Percentiles rank a stretch among this genome's conserved stretches.
These are phyloP conservation scores for Intubia oerlemansii DNA, from an alignment of 2,329 filamentous ascomycete genomes.

Conservation along the genomic window DNA sequence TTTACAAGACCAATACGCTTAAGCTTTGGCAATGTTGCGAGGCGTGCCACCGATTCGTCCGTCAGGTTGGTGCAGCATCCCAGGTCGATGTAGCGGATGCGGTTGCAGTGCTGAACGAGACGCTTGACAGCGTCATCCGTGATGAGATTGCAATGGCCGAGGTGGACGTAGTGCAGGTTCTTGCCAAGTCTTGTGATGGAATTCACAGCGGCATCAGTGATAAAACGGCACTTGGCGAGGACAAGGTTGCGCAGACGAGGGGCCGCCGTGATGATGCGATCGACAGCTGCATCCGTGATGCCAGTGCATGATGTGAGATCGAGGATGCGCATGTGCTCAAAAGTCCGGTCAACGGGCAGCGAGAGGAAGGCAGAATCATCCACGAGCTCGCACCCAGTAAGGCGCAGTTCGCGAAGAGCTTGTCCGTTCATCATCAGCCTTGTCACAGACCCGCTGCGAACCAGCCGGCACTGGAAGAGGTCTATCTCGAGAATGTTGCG, in stretches of 20 bases:
- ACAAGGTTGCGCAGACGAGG: slow-evolving; percentile 83
- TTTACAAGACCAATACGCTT: slow-evolving; percentile 92
- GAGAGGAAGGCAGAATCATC: slow-evolving; percentile 75
- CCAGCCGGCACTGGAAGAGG: slow-evolving; percentile 60
- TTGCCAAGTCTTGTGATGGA: slow-evolving; percentile 81
- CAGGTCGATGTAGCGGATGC: slow-evolving; percentile 91
- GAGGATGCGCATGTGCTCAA: slow-evolving; percentile 78
- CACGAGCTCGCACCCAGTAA: slow-evolving; percentile 69
- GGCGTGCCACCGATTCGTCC: slow-evolving; percentile 67
- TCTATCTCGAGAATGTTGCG: slow-evolving; percentile 93
- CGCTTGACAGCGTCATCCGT: slow-evolving; percentile 75
- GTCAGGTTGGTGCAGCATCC: slow-evolving; percentile 87
- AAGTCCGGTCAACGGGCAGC: slow-evolving; percentile 45
- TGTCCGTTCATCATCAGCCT: slow-evolving; percentile 57
- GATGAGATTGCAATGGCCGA: slow-evolving; percentile 82
- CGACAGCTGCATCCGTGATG: slow-evolving; percentile 69
- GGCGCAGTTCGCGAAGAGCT: slow-evolving; percentile 72
- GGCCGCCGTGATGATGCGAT: slow-evolving; percentile 69
- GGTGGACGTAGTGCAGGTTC: slow-evolving; percentile 89
- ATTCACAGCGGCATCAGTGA: slow-evolving; percentile 73
- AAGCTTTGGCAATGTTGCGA: slow-evolving; percentile 76
- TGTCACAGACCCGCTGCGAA: slow-evolving; percentile 70
- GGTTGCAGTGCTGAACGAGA: slow-evolving; percentile 68
- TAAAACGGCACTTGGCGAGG: slow-evolving; percentile 78
- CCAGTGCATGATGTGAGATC: slow-evolving; percentile 78